phyloP scores from a whole-genome alignment of 2,329 filamentous ascomycete species.

The Trichoderma atrobrunneum region DNA sequence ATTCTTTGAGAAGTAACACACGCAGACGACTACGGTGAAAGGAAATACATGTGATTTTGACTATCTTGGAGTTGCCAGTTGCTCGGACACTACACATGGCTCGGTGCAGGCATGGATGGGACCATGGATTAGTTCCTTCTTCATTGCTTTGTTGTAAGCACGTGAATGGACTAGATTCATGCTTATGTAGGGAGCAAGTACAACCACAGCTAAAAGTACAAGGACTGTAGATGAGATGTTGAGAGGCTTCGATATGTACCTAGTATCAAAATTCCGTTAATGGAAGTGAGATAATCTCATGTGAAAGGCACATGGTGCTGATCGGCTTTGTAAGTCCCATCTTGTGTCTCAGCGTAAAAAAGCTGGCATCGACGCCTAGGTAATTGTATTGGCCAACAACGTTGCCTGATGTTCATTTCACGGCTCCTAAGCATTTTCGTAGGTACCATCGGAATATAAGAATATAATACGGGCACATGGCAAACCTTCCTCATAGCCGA shows the following conservation, averaged over 20 bases:
- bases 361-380: neutral
- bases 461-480: neutral
- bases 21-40: neutral
- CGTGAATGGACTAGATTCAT: neutral
- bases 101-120: neutral
- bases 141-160: neutral
- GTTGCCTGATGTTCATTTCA: neutral
- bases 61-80: neutral
- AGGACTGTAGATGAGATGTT: neutral
- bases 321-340: neutral
- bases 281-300: neutral
- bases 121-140: neutral
- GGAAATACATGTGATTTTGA: neutral
- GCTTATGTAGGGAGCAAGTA: neutral
- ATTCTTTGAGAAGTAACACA: neutral
- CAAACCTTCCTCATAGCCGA: neutral
- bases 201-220: neutral
- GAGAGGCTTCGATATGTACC: neutral
- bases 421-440: neutral
- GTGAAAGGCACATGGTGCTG: neutral
- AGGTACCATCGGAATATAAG: neutral
- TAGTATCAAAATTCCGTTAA: neutral
- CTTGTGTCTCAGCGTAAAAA: neutral
- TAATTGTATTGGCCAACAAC: neutral
- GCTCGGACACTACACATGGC: neutral